Evolutionary conservation across 208 protist genomes (phyloP), one percentile per base, ranked within the genome.

Genomic region (Wallacemonas sp.): DNA sequence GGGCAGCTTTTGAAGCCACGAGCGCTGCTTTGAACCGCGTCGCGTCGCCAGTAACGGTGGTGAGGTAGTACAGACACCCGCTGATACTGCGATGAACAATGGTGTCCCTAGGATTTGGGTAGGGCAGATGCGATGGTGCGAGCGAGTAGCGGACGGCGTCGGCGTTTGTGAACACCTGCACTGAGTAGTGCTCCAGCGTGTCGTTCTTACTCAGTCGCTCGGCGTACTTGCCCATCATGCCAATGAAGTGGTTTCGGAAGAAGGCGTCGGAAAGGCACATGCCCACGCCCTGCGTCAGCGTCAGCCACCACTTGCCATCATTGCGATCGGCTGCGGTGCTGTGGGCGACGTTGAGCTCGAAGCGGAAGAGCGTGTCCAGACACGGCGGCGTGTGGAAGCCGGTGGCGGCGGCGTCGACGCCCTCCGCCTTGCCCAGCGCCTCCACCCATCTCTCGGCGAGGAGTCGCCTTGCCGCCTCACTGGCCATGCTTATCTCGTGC

Each of bases 111-210:
- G 68, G 55, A 21, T 71, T 65, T 46, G 64, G 67, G 58, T 73
- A 69, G 19, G 66, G 73, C 53, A 86, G 59, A 42, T 71, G 44
- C n/a, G 2, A 17, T 13, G 52, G 52, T 13, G 57, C 34, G 12
- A 91, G 69, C 32, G 50, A 24, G 24, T 57, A 57, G 29, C 68
- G 63, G 27, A 92, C 63, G 5, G 84, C 78, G 29, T 81, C 68
- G 6, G 75, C 73, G 60, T 82, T 82, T 2, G 81, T 89, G 24
- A 89, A 71, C 26, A 94, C 83, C 59, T 94, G 89, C 50, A 92
- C 76, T 22, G 55, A 33, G 50, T 78, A 63, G 42, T 58, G 48
- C 22, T 71, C 44, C 1, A 79, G 60, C 5, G 59, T 37, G 15
- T 15, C 55, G 8, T 59, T 50, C 2, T 65, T n/a, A 15, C 36